Percentiles rank a stretch among this genome's conserved stretches.
These are phyloP conservation scores for Erodium chrysanthum DNA, from an alignment of 441 rosid species.

Conservation along the genomic window DNA sequence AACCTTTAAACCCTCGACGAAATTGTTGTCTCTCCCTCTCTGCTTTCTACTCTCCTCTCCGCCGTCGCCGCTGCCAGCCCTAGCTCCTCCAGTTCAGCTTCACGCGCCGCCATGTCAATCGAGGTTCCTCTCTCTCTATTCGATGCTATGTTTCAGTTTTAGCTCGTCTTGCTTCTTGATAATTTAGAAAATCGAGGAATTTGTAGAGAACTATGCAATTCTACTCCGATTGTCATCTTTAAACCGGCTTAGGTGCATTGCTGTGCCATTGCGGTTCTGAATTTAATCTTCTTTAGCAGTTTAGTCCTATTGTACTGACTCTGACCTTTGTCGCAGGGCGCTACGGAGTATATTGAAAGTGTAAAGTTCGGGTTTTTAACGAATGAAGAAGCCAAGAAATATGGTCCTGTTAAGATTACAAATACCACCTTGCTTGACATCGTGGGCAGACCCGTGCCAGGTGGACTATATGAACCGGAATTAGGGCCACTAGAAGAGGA, in stretches of 20 bases:
- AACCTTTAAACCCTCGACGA: neutral
- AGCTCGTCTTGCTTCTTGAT: neutral
- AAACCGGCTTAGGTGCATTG: too few relatives aligned
- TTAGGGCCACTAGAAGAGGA: conserved; percentile 21
- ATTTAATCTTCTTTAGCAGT: neutral
- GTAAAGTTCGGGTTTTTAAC: conserved; percentile 23
- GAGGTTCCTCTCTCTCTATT: conserved; percentile 1
- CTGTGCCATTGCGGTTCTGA: neutral
- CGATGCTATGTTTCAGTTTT: neutral
- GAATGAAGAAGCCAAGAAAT: conserved; percentile 19
- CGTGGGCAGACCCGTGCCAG: conserved; percentile 21
- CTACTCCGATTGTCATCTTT: neutral
- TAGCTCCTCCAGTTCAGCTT: neutral
- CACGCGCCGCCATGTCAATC: conserved; percentile 4
- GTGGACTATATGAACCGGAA: conserved; percentile 23
- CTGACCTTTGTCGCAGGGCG: conserved; percentile 18
- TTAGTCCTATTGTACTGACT: neutral
- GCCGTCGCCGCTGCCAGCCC: conserved; percentile 3
- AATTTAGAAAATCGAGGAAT: neutral
- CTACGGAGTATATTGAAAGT: conserved; percentile 15
- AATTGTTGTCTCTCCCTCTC: neutral
- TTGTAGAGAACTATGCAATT: neutral
- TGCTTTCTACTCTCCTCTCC: neutral
- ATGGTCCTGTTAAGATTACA: conserved; percentile 18
- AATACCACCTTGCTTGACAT: conserved; percentile 19